Percentiles rank a stretch among this genome's conserved stretches.
These are phyloP conservation scores for Piper longum DNA, from an alignment of 164 flowering plant species.

Conservation along the genomic window DNA sequence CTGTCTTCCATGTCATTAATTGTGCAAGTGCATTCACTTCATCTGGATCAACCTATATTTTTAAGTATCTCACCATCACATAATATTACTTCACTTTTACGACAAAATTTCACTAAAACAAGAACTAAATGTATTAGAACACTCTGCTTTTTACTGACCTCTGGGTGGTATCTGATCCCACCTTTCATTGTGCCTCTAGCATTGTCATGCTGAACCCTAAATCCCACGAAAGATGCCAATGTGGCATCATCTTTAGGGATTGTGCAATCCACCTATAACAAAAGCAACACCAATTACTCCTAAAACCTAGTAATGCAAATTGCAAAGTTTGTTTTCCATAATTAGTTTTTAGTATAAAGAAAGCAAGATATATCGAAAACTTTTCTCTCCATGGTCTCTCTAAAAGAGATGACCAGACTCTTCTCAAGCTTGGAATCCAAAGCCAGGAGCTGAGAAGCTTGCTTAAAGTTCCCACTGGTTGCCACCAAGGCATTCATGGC, in stretches of 20 bases:
- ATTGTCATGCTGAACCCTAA: slow-evolving; percentile 93
- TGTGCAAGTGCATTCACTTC: slow-evolving; percentile 98
- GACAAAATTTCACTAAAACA: too few relatives aligned
- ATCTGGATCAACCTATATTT: slow-evolving; percentile 77
- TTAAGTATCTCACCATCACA: too few relatives aligned
- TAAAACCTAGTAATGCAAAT: too few relatives aligned
- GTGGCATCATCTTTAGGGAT: slow-evolving; percentile 93
- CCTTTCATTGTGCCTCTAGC: slow-evolving; percentile 99
- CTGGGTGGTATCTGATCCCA: slow-evolving; percentile 95
- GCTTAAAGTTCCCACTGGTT: slow-evolving; percentile 83
- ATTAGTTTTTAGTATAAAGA: too few relatives aligned
- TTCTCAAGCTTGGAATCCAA: slow-evolving; percentile 89
- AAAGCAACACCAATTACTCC: not conserved
- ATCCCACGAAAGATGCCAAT: slow-evolving; percentile 83
- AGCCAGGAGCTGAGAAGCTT: slow-evolving; percentile 66
- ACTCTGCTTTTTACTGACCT: slow-evolving; percentile 30
- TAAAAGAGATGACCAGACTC: slow-evolving; percentile 84
- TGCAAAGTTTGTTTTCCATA: too few relatives aligned
- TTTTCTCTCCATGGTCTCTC: slow-evolving; percentile 72
- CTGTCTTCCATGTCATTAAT: slow-evolving; percentile 98
- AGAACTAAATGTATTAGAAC: too few relatives aligned
- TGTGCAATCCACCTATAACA: slow-evolving; percentile 83
- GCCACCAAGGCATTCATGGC: slow-evolving; percentile 86
- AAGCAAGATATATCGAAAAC: too few relatives aligned
- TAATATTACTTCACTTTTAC: too few relatives aligned